Evolutionary conservation across 2,329 filamentous ascomycete species (phyloP).

Genomic region (Canariomyces notabilis): DNA sequence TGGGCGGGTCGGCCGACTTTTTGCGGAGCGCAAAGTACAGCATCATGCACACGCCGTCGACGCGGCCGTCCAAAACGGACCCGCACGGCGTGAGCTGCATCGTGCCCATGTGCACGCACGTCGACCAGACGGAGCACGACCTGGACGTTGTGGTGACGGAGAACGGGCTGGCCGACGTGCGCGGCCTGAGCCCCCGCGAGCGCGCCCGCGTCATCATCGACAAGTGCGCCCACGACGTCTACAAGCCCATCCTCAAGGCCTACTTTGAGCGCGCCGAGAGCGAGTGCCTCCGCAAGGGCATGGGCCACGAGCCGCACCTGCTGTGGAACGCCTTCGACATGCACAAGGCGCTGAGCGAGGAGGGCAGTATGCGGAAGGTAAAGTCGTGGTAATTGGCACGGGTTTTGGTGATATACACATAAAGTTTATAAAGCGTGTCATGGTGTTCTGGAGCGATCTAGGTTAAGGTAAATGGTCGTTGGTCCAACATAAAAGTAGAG

Average conservation of each 20-base stretch:
- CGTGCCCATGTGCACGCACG: constrained; percentile 88
- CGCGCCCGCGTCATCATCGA: constrained; percentile 79
- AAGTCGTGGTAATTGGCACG: constrained; percentile 32
- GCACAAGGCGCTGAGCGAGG: constrained; percentile 75
- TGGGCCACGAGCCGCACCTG: constrained; percentile 86
- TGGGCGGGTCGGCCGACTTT: constrained; percentile 79
- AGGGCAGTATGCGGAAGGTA: constrained; percentile 82
- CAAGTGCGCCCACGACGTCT: constrained; percentile 81
- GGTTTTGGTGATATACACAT: background rate
- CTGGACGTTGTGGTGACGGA: constrained; percentile 79
- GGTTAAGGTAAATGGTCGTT: too few species aligned
- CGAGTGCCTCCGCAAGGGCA: constrained; percentile 79
- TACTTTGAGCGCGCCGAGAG: constrained; percentile 84
- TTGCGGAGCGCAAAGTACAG: constrained; percentile 73
- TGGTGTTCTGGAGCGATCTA: background rate
- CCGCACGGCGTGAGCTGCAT: constrained; percentile 79
- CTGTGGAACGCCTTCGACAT: constrained; percentile 84
- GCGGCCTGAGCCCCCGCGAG: constrained; percentile 74
- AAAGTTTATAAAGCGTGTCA: background rate
- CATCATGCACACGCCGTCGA: constrained; percentile 89
- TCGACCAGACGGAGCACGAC: constrained; percentile 91
- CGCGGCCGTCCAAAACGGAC: constrained; percentile 75
- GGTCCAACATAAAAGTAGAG: too few species aligned
- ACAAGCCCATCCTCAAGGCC: constrained; percentile 72
- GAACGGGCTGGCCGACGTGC: constrained; percentile 75